Base-by-base conservation (phyloP, 805 yeast species). In the Zygosaccharomyces kombuchaensis region DNA sequence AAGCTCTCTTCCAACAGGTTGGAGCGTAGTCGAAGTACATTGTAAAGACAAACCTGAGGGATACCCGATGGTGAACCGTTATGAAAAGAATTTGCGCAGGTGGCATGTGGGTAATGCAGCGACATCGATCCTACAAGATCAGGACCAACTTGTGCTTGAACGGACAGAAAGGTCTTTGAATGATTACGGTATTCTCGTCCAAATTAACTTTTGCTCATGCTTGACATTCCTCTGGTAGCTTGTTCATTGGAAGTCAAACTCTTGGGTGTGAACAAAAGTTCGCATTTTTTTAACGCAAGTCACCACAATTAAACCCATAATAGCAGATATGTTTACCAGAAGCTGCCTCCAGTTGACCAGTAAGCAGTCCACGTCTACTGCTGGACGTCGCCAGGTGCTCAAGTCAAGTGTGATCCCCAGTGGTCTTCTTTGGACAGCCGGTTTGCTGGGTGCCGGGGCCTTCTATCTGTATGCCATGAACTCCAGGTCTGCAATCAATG, bases 401-500 rank as follows among this genome's bases (percentile, higher is more conserved):
- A 53, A 48, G 45, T 51, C 61, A 6, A 49, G 52, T 14, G 21
- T 53, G 23, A 35, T 51, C 9, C 52, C 53, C 3, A 57, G 42
- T 27, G 49, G 58, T n/a, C 17, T 59, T 1, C 45, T 56, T 16
- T 58, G 57, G 27, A 46, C 59, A 2, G 52, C 55, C 4, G 66
- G 57, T 42, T 25, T 63, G 40, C 42, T 58, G 30, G 66, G 63
- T 14, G 54, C 59, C 17, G 67, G 71, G 39, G 51, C 71, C 2
- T 84, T 81, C 13, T 60, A 70, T 6, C 73, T 75, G 51, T 86
- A 84, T 57, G 65, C 72, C 14, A 69, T 79, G 43, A 96, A 90
- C 66, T 82, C 96, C 8, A 73, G 95, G 48, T 82, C 96, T 1
- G 83, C 87, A 2, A 69, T 87, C 29, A 90, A 89, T 58, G 93